phyloP scores from a whole-genome alignment of 352 stramenopile species.

The Thalassiosira oceanica region DNA sequence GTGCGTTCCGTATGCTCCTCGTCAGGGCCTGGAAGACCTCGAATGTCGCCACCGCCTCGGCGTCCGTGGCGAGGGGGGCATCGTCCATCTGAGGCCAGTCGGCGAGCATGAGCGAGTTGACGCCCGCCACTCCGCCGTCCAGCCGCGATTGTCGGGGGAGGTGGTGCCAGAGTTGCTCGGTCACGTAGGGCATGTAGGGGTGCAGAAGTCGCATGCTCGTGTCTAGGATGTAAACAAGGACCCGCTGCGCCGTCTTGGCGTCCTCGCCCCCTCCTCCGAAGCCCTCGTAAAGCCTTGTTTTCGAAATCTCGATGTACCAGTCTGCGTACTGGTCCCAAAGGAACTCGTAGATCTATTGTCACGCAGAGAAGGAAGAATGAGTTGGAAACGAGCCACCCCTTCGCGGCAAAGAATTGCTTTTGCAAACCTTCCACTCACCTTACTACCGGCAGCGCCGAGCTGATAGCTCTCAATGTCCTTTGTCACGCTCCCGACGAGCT shows the following conservation, averaged over 20 bases:
- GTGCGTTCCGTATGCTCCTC: constrained; percentile 83
- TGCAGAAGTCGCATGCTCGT: constrained; percentile 90
- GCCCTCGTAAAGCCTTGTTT: constrained; percentile 81
- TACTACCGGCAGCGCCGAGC: constrained; percentile 71
- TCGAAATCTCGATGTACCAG: constrained; percentile 87
- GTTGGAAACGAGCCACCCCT: too few relatives aligned
- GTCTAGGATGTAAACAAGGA: constrained; percentile 86
- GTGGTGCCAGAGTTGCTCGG: constrained; percentile 88
- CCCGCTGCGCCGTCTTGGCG: constrained; percentile 67
- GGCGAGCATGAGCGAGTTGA: constrained; percentile 80
- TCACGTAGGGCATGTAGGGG: constrained; percentile 98
- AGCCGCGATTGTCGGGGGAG: constrained; percentile 58
- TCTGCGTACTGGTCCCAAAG: constrained; percentile 87
- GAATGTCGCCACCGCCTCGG: constrained; percentile 68
- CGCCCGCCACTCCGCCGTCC: constrained; percentile 41
- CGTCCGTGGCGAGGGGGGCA: constrained; percentile 56
- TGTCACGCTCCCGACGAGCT: constrained; percentile 76
- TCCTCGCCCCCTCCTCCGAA: constrained; percentile 62
- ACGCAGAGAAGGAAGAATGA: constrained; percentile 4
- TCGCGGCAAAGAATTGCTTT: too few relatives aligned
- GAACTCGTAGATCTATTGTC: constrained; percentile 82
- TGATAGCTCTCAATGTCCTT: constrained; percentile 81
- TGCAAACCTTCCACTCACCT: constrained; percentile 31
- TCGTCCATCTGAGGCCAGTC: constrained; percentile 84
- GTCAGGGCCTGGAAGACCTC: constrained; percentile 83